Base-by-base conservation (phyloP, 139 green algal species). In the Yamagishiella unicocca region DNA sequence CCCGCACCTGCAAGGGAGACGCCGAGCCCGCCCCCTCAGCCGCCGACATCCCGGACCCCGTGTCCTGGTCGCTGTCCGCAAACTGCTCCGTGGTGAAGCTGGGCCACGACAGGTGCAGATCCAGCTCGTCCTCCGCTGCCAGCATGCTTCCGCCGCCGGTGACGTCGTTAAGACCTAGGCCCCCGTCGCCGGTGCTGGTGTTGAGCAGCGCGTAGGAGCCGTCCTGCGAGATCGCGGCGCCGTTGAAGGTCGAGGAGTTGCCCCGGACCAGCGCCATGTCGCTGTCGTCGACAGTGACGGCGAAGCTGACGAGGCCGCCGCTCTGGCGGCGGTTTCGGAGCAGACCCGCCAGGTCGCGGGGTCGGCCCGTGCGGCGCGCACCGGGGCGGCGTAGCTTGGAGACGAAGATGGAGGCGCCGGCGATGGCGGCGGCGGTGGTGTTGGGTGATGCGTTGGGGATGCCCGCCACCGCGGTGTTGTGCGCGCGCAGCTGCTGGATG, bases 371-470 rank as follows among this genome's bases (percentile, higher is more conserved):
- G 38, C 61, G 61, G 21, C 62, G 37, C 4, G 35, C 53, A 10
- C 79, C 79, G 27, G 79, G 79, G 37, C 79, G n/a, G 33, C 62
- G 62, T n/a, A 85, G 79, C 79, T 85, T 85, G 40, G n/a, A 43
- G 1, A 85, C 42, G 40, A 85, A 85, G 27, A 22, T 22, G 38
- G 77, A 40, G 38, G 55, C 29, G 55, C 27, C 38, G 53, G 75
- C 53, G 31, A 78, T 31, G 70, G 70, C 5, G 55, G 55, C 55
- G 40, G 55, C 40, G 77, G 25, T 35, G 76, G 33, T 46, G 46
- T 35, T 37, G 76, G 53, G 8, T 5, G 27, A 25, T 9, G 17
- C 35, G 67, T 14, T 31, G n/a, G 25, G 5, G 64, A 2, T 22
- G 31, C 1, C 31, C 8, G 4, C 64, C 31, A 35, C n/a, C 19